Percentiles rank a stretch among this genome's conserved stretches.
phyloP scores from a whole-genome alignment of 164 flowering plant species.

The Stephania japonica region DNA sequence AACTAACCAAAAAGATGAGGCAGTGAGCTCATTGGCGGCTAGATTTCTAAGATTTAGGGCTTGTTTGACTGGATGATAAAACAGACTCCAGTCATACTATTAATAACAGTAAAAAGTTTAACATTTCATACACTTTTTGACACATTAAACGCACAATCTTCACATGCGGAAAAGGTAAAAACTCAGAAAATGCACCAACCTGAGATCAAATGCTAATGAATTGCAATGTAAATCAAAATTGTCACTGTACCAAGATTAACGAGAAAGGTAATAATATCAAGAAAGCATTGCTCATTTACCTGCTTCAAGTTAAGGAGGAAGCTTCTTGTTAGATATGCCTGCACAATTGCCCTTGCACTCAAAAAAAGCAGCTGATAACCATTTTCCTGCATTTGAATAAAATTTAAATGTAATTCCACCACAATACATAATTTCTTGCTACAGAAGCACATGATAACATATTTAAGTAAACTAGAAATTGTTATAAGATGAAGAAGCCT shows the following conservation, averaged over 20 bases:
- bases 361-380: conserved; percentile 92
- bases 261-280: background rate
- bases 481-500: background rate
- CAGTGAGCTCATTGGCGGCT: too few relatives aligned
- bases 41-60: background rate
- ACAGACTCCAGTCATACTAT: background rate
- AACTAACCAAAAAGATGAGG: too few relatives aligned
- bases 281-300: conserved; percentile 34
- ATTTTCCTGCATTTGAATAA: conserved; percentile 60
- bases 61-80: too few relatives aligned
- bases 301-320: conserved; percentile 84
- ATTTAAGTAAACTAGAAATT: background rate
- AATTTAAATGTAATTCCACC: conserved; percentile 4
- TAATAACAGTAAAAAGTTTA: background rate
- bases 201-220: background rate
- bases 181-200: background rate
- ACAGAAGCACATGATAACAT: background rate
- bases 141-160: background rate
- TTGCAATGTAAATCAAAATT: background rate
- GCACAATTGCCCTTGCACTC: conserved; percentile 99
- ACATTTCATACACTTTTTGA: background rate
- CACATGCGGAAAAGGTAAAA: background rate
- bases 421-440: background rate
- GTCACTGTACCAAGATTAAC: background rate
- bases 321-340: conserved; percentile 82